A percentile compares a stretch with the other conserved stretches of the same genome.
These are phyloP conservation scores for Stylosanthes scabra DNA, from an alignment of 331 rosid genomes.

Conservation along the genomic window DNA sequence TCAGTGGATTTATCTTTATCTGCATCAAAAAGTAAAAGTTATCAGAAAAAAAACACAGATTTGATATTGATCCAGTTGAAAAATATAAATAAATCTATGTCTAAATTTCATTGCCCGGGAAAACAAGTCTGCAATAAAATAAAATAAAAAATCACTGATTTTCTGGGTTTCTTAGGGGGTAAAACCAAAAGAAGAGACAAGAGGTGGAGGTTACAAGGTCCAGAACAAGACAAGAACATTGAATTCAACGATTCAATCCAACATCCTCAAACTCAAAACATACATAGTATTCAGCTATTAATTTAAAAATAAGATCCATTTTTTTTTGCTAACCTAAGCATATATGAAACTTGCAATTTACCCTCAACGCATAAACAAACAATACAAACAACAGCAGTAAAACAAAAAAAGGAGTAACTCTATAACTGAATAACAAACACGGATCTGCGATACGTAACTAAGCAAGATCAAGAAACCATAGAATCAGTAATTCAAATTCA, in stretches of 20 bases:
- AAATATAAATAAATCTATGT: background rate
- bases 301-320: slow-evolving; percentile 45
- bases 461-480: slow-evolving; percentile 18
- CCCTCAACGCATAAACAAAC: slow-evolving; percentile 19
- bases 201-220: slow-evolving; percentile 10
- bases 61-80: background rate
- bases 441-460: slow-evolving; percentile 22
- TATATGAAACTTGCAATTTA: slow-evolving; percentile 11
- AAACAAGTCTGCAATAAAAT: background rate
- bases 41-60: slow-evolving; percentile 27
- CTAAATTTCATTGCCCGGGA: background rate
- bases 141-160: background rate
- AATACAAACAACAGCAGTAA: slow-evolving; percentile 9
- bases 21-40: background rate
- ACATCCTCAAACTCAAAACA: background rate
- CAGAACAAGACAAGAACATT: slow-evolving; percentile 4
- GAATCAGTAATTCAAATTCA: background rate
- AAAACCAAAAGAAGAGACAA: background rate
- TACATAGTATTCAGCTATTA: background rate
- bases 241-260: background rate
- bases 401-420: slow-evolving; percentile 9
- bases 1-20: slow-evolving; percentile 45
- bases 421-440: slow-evolving; percentile 30
- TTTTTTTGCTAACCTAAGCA: background rate
- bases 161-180: background rate